A percentile compares a stretch with the other conserved stretches of the same genome.
These are phyloP conservation scores for Isabelozyma gotoi DNA, from an alignment of 805 yeast genomes.

Conservation along the genomic window DNA sequence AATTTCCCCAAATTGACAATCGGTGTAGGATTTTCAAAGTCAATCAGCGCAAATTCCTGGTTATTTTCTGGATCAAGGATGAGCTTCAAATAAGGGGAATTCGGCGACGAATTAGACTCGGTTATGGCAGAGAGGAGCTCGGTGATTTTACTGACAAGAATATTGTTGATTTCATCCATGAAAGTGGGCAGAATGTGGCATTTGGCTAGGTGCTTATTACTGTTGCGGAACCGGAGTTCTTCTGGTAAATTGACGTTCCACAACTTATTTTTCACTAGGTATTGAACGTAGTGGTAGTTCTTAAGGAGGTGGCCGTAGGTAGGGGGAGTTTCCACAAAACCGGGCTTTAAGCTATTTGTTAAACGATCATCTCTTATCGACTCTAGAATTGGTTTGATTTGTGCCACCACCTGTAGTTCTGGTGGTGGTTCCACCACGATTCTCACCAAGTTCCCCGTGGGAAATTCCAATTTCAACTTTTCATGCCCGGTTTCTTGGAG, in stretches of 20 bases:
- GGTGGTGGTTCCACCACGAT: conserved; percentile 9
- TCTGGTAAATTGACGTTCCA: neutral
- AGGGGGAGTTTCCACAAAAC: conserved; percentile 4
- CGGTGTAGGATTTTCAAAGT: neutral
- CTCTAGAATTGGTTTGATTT: neutral
- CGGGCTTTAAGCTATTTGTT: neutral
- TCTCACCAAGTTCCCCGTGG: conserved; percentile 26
- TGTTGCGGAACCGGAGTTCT: neutral
- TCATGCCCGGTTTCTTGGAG: conserved; percentile 26
- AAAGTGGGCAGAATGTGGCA: neutral
- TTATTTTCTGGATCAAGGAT: neutral
- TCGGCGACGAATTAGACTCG: neutral
- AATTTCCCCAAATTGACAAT: neutral
- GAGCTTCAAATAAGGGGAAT: neutral
- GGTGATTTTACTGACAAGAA: neutral
- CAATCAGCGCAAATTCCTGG: neutral
- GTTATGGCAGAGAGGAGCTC: neutral
- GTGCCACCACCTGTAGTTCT: neutral
- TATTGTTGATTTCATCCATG: neutral
- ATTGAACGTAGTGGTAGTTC: conserved; percentile 11
- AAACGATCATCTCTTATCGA: neutral
- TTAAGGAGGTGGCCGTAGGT: conserved; percentile 7
- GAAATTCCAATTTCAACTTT: conserved; percentile 20
- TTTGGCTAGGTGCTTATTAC: neutral
- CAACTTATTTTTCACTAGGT: neutral